These are phyloP conservation scores for Fusarium circinatum DNA, from an alignment of 2,329 filamentous ascomycete species.

Conservation along the genomic window DNA sequence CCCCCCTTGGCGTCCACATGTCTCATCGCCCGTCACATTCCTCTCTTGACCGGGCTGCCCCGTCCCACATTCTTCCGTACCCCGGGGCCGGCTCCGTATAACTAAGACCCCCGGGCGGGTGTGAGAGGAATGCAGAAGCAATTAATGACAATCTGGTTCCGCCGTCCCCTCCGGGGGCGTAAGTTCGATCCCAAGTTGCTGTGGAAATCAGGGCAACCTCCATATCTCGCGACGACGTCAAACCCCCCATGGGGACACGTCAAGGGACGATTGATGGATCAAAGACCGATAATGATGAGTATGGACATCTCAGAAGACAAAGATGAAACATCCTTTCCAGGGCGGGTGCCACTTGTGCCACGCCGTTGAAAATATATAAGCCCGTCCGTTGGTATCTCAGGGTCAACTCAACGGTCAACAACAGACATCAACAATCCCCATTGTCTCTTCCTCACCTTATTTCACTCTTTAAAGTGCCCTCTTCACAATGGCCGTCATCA, in stretches of 20 bases:
- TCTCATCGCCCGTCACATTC: constrained; percentile 41
- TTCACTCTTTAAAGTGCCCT: neutral
- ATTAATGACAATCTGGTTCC: constrained; percentile 25
- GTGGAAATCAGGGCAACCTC: constrained; percentile 33
- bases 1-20: constrained; percentile 16
- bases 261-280: constrained; percentile 7
- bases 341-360: constrained; percentile 23
- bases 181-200: constrained; percentile 26
- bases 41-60: constrained; percentile 24
- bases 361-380: constrained; percentile 36
- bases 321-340: constrained; percentile 30
- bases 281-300: constrained; percentile 18
- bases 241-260: constrained; percentile 15
- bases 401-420: constrained; percentile 30
- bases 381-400: constrained; percentile 29
- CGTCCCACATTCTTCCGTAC: constrained; percentile 40
- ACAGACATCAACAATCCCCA: constrained; percentile 25
- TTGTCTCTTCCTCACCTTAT: constrained; percentile 17
- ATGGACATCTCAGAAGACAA: constrained; percentile 13
- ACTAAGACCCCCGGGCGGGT: constrained; percentile 13
- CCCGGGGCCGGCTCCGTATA: constrained; percentile 37
- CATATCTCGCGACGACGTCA: constrained; percentile 25
- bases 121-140: constrained; percentile 39
- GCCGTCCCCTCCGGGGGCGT: constrained; percentile 6
- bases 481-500: constrained; percentile 14